Conservation (phyloP, 2,329 filamentous ascomycete genomes). For the Paecilomyces fulvus region DNA sequence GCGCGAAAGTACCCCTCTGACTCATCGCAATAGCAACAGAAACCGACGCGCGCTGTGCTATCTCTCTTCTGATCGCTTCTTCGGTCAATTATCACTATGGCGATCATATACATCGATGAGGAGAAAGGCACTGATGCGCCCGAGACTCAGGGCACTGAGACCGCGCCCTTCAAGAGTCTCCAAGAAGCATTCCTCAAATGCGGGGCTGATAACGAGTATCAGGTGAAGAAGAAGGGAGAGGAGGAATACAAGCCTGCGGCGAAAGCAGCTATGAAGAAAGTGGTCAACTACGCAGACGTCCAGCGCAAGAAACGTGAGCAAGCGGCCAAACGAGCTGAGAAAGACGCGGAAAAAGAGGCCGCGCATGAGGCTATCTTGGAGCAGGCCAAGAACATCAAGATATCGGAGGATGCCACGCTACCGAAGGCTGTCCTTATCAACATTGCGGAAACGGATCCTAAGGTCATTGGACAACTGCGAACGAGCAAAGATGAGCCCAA, state of each 20-base stretch:
- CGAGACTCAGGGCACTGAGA: constrained; percentile 58
- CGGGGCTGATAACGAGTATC: constrained; percentile 52
- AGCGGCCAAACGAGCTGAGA: constrained; percentile 65
- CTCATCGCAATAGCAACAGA: neutral
- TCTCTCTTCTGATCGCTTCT: neutral
- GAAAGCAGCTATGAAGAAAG: constrained; percentile 82
- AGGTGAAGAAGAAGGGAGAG: constrained; percentile 58
- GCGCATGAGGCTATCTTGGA: constrained; percentile 65
- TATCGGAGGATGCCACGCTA: constrained; percentile 62
- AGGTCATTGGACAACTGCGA: constrained; percentile 43
- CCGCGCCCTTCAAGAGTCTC: constrained; percentile 72
- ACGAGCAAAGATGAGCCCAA: constrained; percentile 47
- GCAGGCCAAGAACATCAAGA: constrained; percentile 69
- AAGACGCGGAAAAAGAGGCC: constrained; percentile 64
- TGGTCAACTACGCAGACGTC: constrained; percentile 59
- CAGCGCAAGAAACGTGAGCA: constrained; percentile 66
- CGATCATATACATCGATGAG: constrained; percentile 66
- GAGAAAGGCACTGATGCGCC: constrained; percentile 65
- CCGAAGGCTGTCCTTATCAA: constrained; percentile 68
- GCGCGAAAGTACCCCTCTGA: neutral
- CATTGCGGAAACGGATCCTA: constrained; percentile 59
- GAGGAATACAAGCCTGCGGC: constrained; percentile 74
- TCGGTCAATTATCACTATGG: constrained; percentile 17
- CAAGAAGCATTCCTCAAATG: constrained; percentile 68
- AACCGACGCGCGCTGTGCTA: neutral